Conservation (phyloP, 2,329 filamentous ascomycete genomes). For the Colletotrichum sidae region DNA sequence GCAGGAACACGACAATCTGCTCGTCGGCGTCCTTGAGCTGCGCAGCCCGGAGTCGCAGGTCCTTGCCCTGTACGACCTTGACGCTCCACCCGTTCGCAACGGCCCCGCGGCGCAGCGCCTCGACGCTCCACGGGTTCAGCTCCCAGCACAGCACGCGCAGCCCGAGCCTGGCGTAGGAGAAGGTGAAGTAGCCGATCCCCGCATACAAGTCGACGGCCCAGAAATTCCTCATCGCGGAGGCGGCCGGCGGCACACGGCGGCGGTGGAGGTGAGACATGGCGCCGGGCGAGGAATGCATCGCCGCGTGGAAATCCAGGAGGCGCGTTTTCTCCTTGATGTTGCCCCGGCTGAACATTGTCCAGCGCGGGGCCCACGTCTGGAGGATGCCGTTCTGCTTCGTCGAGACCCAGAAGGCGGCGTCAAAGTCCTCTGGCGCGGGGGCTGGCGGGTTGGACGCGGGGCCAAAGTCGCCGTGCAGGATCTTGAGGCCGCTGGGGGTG, state of each 20-base stretch:
- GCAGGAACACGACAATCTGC: slow-evolving; percentile 74
- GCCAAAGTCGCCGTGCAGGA: slow-evolving; percentile 82
- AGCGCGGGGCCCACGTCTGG: slow-evolving; percentile 88
- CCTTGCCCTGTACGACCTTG: slow-evolving; percentile 59
- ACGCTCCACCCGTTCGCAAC: slow-evolving; percentile 74
- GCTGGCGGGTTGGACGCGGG: slow-evolving; percentile 46
- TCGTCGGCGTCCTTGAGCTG: slow-evolving; percentile 57
- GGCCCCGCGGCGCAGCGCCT: slow-evolving; percentile 83
- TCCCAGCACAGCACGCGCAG: slow-evolving; percentile 88
- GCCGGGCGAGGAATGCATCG: not conserved
- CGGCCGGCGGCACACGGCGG: not conserved
- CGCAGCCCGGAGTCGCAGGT: slow-evolving; percentile 52
- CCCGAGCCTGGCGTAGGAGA: slow-evolving; percentile 81
- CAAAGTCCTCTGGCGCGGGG: slow-evolving; percentile 66
- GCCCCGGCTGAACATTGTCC: slow-evolving; percentile 94
- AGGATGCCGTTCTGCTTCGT: slow-evolving; percentile 82
- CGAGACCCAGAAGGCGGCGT: slow-evolving; percentile 79
- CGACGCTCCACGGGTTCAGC: slow-evolving; percentile 87
- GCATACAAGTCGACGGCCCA: slow-evolving; percentile 87
- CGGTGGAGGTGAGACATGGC: not conserved
- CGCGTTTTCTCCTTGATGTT: slow-evolving; percentile 91
- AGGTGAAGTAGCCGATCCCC: slow-evolving; percentile 94
- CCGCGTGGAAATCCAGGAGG: slow-evolving; percentile 66
- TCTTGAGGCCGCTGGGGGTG: slow-evolving; percentile 76
- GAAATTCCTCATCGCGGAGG: slow-evolving; percentile 43